Conservation (phyloP, 1,284 basidiomycete species). For the Pseudomicrostroma phylloplanum region DNA sequence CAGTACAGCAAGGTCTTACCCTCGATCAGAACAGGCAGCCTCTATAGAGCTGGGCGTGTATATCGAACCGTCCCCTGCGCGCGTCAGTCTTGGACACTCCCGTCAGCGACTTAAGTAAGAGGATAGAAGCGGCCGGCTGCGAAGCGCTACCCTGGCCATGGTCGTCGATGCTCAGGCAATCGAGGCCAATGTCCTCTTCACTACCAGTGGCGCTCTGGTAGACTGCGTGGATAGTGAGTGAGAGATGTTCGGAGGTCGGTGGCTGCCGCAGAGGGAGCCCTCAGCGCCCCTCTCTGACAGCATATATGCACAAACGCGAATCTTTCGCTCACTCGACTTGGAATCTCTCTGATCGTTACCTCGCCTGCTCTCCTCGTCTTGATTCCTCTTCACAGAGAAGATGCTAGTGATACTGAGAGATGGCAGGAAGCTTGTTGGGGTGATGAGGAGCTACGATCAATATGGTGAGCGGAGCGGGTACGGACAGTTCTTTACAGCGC, state of each 20-base stretch:
- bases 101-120: too few species aligned
- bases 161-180: slow-evolving; percentile 42
- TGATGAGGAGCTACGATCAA: slow-evolving; percentile 94
- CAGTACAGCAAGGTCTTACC: too few species aligned
- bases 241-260: too few species aligned
- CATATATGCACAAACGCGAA: too few species aligned
- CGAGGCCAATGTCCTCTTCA: slow-evolving; percentile 47
- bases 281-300: too few species aligned
- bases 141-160: not conserved
- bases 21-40: too few species aligned
- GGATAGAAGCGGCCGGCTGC: too few species aligned
- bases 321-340: too few species aligned
- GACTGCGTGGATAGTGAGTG: slow-evolving; percentile 46
- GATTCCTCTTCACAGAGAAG: slow-evolving; percentile 59
- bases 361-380: not conserved
- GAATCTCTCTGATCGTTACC: not conserved
- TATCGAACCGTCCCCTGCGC: too few species aligned
- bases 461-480: slow-evolving; percentile 63
- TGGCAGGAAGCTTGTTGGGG: slow-evolving; percentile 90
- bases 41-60: too few species aligned
- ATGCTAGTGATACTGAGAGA: slow-evolving; percentile 94
- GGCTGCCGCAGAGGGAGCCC: too few species aligned
- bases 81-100: too few species aligned
- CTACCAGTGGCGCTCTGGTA: slow-evolving; percentile 47
- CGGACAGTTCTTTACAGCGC: not conserved